Percentiles rank a stretch among this genome's conserved stretches.
These are phyloP conservation scores for Micractinium conductrix DNA, from an alignment of 139 green algal genomes.

Conservation along the genomic window DNA sequence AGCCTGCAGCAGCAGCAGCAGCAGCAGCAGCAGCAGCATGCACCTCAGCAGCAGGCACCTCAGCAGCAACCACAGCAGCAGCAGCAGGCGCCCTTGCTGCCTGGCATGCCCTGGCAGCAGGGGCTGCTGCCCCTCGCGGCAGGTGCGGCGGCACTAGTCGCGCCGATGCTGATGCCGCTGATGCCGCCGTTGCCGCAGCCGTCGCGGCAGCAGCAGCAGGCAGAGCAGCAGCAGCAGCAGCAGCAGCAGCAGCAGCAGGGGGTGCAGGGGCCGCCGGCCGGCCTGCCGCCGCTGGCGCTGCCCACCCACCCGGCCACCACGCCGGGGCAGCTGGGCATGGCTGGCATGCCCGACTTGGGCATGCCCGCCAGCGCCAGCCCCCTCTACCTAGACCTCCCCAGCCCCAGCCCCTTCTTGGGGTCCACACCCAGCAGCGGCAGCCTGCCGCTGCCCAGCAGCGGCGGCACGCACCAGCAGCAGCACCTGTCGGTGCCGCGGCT, in stretches of 20 bases:
- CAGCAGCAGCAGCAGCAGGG: neutral
- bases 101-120: neutral
- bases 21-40: no score
- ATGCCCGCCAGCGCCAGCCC: neutral
- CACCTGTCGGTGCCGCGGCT: neutral
- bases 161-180: neutral
- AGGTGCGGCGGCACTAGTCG: neutral
- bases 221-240: neutral
- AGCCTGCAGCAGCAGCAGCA: conserved; percentile 12
- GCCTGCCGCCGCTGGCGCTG: neutral
- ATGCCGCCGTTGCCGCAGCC: neutral
- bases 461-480: neutral
- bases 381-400: conserved; percentile 1
- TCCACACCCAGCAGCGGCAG: neutral
- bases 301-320: neutral
- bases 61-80: neutral
- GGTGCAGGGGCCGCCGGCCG: neutral
- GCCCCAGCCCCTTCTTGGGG: conserved; percentile 13
- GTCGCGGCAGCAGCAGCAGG: neutral
- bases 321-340: neutral
- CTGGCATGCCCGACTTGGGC: neutral
- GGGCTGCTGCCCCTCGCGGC: neutral
- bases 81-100: neutral
- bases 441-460: neutral
- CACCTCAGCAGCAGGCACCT: neutral